Conservation (phyloP, 257 asterid genomes). For the Sherardia arvensis region DNA sequence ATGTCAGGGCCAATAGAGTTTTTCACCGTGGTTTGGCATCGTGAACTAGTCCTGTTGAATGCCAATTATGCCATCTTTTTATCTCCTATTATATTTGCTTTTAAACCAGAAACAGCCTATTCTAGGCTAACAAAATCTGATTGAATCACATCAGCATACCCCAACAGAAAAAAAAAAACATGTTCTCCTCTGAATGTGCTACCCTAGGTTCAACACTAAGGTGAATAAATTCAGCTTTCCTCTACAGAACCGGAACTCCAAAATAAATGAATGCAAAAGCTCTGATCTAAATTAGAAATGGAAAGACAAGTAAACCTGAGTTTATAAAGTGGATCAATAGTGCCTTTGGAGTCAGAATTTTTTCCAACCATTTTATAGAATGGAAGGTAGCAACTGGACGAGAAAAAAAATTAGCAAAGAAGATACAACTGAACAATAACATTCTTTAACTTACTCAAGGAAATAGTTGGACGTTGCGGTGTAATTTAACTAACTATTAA, state of each 20-base stretch:
- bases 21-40: no score
- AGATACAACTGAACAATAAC: neutral
- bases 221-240: neutral
- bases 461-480: neutral
- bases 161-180: neutral
- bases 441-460: neutral
- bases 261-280: neutral
- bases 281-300: neutral
- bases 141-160: neutral
- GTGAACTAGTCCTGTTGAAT: no score
- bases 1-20: no score
- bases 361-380: neutral
- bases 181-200: neutral
- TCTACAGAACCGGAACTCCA: neutral
- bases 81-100: no score
- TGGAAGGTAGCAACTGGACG: neutral
- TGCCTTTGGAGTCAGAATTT: neutral
- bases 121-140: no score
- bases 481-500: neutral
- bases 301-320: neutral
- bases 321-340: neutral
- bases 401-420: neutral
- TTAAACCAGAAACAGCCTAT: no score
- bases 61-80: no score
- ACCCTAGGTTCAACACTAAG: neutral